Conservation (phyloP, 2,329 filamentous ascomycete species). For the Apiospora phragmitis region DNA sequence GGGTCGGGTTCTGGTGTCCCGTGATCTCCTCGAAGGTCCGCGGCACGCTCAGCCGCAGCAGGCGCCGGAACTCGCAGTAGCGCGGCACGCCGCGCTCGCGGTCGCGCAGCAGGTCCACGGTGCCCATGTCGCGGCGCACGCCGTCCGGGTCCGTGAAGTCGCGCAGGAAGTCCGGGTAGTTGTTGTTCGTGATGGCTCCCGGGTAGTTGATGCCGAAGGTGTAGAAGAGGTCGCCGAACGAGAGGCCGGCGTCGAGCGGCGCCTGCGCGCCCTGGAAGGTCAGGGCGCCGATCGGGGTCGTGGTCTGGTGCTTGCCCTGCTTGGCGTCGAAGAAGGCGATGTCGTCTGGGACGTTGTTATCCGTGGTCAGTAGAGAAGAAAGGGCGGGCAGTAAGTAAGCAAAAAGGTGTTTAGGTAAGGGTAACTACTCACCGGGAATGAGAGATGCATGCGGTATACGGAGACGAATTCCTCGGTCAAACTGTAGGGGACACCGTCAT, state of each 20-base stretch:
- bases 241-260: slow-evolving; percentile 30
- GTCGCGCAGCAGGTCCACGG: slow-evolving; percentile 47
- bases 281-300: slow-evolving; percentile 31
- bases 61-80: slow-evolving; percentile 44
- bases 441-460: slow-evolving; percentile 44
- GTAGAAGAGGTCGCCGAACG: slow-evolving; percentile 41
- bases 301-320: slow-evolving; percentile 25
- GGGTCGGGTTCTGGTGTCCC: slow-evolving; percentile 33
- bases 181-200: slow-evolving; percentile 42
- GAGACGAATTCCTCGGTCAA: slow-evolving; percentile 46
- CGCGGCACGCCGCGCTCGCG: slow-evolving; percentile 47
- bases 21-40: slow-evolving; percentile 40
- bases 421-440: slow-evolving; percentile 27
- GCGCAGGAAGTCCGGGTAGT: slow-evolving; percentile 41
- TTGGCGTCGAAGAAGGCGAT: slow-evolving; percentile 28
- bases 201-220: slow-evolving; percentile 49
- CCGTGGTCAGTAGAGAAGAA: background rate
- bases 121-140: slow-evolving; percentile 42
- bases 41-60: slow-evolving; percentile 39
- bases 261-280: slow-evolving; percentile 35
- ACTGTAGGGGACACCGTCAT: slow-evolving; percentile 39
- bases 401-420: no score
- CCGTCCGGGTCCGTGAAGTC: slow-evolving; percentile 42
- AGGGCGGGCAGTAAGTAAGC: background rate
- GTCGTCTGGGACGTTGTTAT: slow-evolving; percentile 18